Conservation (phyloP, 2,329 filamentous ascomycete species). For the Pseudogymnoascus sp. region DNA sequence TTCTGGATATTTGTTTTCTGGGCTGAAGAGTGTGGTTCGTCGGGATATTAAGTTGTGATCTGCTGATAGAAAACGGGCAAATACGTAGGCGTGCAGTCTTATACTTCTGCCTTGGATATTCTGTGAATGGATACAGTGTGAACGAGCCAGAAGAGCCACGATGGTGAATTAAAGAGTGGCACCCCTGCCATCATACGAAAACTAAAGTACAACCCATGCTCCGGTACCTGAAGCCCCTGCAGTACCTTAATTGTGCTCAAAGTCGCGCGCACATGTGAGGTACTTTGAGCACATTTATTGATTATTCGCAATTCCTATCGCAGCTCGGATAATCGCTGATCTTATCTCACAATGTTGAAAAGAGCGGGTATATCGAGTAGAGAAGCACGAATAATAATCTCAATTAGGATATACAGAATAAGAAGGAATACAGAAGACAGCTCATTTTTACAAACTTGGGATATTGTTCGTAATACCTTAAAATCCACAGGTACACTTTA, state of each 20-base stretch:
- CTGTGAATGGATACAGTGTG: too few species aligned
- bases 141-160: background rate
- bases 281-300: slow-evolving; percentile 4
- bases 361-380: background rate
- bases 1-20: background rate
- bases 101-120: background rate
- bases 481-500: background rate
- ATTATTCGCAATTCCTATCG: slow-evolving; percentile 5
- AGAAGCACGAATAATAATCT: background rate
- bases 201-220: background rate
- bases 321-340: background rate
- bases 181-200: background rate
- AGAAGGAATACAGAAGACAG: background rate
- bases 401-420: background rate
- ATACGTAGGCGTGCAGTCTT: background rate
- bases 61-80: background rate
- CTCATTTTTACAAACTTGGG: background rate
- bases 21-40: background rate
- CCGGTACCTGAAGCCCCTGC: background rate
- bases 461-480: background rate
- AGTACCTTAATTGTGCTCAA: slow-evolving; percentile 6
- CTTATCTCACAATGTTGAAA: background rate
- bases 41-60: background rate
- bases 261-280: slow-evolving; percentile 1
- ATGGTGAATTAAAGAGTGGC: background rate